Conservation (phyloP, 2,329 filamentous ascomycete genomes). For the Pyrenochaeta sp. region DNA sequence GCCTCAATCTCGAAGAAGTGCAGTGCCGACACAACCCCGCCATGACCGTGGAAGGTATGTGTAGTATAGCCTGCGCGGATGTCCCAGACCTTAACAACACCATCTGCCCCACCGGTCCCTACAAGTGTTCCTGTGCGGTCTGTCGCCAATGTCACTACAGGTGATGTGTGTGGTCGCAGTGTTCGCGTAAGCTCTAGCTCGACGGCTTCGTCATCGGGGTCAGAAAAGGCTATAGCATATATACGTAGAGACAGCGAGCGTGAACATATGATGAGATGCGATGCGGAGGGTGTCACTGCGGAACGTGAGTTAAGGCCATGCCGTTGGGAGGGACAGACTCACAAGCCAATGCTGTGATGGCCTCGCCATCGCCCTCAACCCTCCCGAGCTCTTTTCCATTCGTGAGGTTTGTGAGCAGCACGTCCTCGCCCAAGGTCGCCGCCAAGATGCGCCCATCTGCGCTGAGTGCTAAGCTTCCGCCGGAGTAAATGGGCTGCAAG, state of each 20-base stretch:
- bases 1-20: conserved; percentile 84
- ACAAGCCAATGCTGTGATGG: conserved; percentile 78
- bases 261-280: conserved; percentile 89
- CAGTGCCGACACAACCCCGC: conserved; percentile 88
- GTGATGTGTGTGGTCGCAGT: conserved; percentile 88
- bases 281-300: conserved; percentile 84
- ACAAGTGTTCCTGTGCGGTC: conserved; percentile 89
- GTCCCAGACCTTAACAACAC: conserved; percentile 96
- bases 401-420: conserved; percentile 82
- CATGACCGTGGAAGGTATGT: conserved; percentile 93
- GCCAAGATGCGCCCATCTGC: conserved; percentile 82
- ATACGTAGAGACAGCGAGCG: conserved; percentile 96
- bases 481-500: conserved; percentile 93
- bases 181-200: conserved; percentile 74
- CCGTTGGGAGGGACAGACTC: conserved; percentile 22
- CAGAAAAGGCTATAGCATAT: conserved; percentile 73
- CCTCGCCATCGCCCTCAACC: conserved; percentile 81
- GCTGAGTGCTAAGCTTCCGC: conserved; percentile 85
- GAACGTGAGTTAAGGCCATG: conserved; percentile 23
- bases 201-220: conserved; percentile 66
- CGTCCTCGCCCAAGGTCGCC: conserved; percentile 91
- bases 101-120: conserved; percentile 92
- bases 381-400: conserved; percentile 83
- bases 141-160: conserved; percentile 84
- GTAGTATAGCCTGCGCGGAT: conserved; percentile 89